phyloP scores from a whole-genome alignment of 208 protist genomes.

The Phytomonas serpens region DNA sequence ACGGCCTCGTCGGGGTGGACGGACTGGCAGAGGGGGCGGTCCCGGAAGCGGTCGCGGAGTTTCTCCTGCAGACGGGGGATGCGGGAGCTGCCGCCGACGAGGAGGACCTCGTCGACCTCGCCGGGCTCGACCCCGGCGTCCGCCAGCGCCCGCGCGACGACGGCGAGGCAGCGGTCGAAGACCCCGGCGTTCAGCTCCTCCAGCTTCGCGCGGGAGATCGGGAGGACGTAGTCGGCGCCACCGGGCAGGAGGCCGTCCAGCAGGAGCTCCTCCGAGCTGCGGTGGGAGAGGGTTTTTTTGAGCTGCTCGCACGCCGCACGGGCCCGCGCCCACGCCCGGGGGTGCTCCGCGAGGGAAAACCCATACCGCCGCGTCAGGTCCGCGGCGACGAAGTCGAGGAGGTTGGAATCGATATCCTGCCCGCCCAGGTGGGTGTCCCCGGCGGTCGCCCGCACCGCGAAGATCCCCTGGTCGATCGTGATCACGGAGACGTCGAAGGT shows the following conservation, averaged over 20 bases:
- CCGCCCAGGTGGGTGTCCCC: constrained; percentile 99
- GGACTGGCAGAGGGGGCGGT: constrained; percentile 90
- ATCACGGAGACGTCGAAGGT: constrained; percentile 99
- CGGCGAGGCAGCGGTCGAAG: constrained; percentile 71
- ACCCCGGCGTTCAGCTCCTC: constrained; percentile 92
- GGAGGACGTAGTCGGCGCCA: constrained; percentile 94
- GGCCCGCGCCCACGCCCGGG: constrained; percentile 43
- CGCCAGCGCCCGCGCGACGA: constrained; percentile 78
- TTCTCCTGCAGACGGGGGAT: constrained; percentile 96
- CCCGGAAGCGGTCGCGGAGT: constrained; percentile 52
- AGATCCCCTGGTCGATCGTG: constrained; percentile 95
- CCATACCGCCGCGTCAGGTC: constrained; percentile 93
- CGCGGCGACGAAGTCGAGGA: constrained; percentile 92
- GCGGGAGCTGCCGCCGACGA: constrained; percentile 95
- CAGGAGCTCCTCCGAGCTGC: constrained; percentile 86
- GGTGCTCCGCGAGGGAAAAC: constrained; percentile 28
- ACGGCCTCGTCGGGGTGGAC: constrained; percentile 97
- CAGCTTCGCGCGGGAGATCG: constrained; percentile 95
- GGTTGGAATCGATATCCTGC: constrained; percentile 96
- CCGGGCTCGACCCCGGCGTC: constrained; percentile 81
- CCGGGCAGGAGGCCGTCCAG: constrained; percentile 93
- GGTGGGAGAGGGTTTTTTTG: constrained; percentile 95
- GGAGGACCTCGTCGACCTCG: constrained; percentile 87
- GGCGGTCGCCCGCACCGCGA: constrained; percentile 97
- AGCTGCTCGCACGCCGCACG: constrained; percentile 81